Conservation (phyloP, 495 filamentous ascomycete species). For the Podospora conica region DNA sequence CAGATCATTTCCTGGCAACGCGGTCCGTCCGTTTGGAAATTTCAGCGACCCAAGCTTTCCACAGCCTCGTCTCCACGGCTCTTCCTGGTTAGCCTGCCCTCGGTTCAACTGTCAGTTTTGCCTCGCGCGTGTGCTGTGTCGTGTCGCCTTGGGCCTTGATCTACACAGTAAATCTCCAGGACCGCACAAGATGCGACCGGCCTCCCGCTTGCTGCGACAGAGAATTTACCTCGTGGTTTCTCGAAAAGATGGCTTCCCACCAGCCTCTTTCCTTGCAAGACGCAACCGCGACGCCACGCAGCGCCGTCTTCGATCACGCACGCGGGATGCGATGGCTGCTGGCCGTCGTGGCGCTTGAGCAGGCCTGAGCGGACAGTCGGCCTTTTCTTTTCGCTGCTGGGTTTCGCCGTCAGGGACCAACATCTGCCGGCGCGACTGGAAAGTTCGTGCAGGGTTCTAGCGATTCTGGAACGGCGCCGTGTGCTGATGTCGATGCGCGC, state of each 20-base stretch:
- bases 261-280: background rate
- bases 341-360: background rate
- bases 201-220: slow-evolving; percentile 1
- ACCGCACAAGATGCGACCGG: slow-evolving; percentile 17
- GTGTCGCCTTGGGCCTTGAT: slow-evolving; percentile 2
- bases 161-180: slow-evolving; percentile 24
- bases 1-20: background rate
- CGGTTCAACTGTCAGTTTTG: slow-evolving; percentile 11
- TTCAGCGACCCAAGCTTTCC: background rate
- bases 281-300: background rate
- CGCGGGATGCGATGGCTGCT: background rate
- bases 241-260: background rate
- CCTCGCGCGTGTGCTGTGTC: background rate
- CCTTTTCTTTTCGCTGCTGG: background rate
- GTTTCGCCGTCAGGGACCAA: background rate
- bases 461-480: background rate
- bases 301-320: background rate
- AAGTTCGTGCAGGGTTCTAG: background rate
- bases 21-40: background rate
- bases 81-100: slow-evolving; percentile 1
- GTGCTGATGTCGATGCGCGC: background rate
- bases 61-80: background rate
- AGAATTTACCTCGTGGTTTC: background rate
- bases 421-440: background rate
- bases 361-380: background rate